Percentiles rank a stretch among this genome's conserved stretches.
Evolutionary conservation across 495 filamentous ascomycete species (phyloP).

Genomic region (Glutinoglossum americanum): DNA sequence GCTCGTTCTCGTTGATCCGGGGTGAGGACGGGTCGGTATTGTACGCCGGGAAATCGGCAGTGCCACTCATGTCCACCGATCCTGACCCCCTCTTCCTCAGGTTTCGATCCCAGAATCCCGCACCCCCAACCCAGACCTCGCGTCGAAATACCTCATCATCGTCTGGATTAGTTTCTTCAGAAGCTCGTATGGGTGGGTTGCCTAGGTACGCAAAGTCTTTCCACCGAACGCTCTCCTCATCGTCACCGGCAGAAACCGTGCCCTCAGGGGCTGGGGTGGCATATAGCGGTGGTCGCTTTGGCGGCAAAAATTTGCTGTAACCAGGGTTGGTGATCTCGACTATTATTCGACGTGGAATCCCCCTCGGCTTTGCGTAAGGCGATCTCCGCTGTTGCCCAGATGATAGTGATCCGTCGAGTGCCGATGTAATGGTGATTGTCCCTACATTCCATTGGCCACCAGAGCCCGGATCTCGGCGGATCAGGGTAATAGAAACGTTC

Average conservation of each 20-base stretch:
- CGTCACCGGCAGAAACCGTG: background rate
- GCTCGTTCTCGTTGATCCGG: background rate
- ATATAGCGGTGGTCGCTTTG: background rate
- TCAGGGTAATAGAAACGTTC: slow-evolving; percentile 55
- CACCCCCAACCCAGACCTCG: background rate
- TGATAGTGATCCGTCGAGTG: slow-evolving; percentile 7
- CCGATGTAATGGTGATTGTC: slow-evolving; percentile 33
- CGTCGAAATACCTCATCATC: background rate
- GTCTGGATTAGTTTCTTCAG: background rate
- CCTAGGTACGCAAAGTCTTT: background rate
- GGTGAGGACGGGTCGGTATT: background rate
- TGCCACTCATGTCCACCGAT: background rate
- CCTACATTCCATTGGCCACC: slow-evolving; percentile 81
- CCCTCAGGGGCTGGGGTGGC: background rate
- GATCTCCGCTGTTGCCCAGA: slow-evolving; percentile 7
- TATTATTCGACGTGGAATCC: slow-evolving; percentile 19
- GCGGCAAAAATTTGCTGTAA: slow-evolving; percentile 31
- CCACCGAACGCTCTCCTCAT: background rate
- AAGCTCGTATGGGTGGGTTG: background rate
- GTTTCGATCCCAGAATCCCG: background rate
- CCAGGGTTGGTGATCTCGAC: slow-evolving; percentile 42
- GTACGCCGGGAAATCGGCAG: background rate
- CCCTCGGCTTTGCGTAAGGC: background rate
- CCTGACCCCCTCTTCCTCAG: background rate
- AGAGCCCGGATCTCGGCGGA: slow-evolving; percentile 64